These are phyloP conservation scores for Ramaria rubella DNA, from an alignment of 768 basidiomycete species.

Conservation along the genomic window DNA sequence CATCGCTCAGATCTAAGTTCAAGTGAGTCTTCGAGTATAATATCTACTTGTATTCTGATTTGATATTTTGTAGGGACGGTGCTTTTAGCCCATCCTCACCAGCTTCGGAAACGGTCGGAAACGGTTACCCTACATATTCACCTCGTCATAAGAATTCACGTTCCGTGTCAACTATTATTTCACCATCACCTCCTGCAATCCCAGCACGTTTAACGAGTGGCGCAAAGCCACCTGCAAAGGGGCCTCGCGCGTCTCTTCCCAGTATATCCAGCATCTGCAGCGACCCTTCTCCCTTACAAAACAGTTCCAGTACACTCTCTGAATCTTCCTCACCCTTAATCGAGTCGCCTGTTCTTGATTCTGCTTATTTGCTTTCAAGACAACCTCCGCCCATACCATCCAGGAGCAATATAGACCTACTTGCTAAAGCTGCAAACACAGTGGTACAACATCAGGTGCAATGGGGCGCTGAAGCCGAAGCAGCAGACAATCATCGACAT, in stretches of 20 bases:
- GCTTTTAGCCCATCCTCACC: too few species aligned
- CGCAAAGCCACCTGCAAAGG: conserved; percentile 32
- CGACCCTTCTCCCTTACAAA: background rate
- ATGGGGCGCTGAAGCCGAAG: conserved; percentile 11
- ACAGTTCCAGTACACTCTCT: background rate
- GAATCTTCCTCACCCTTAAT: background rate
- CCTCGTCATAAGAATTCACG: background rate
- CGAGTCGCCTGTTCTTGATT: background rate
- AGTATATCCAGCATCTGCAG: background rate
- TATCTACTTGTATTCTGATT: background rate
- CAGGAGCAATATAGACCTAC: conserved; percentile 8
- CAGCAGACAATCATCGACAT: background rate
- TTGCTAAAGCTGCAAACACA: background rate
- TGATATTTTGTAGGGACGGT: background rate
- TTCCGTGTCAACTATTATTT: background rate
- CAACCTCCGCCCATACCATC: conserved; percentile 15
- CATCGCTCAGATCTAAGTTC: conserved; percentile 40
- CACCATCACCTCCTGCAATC: conserved; percentile 17
- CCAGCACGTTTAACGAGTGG: conserved; percentile 35
- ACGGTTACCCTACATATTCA: background rate
- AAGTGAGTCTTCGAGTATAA: conserved; percentile 34
- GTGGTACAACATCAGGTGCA: conserved; percentile 15
- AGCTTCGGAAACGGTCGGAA: background rate
- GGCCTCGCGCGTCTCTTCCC: conserved; percentile 1
- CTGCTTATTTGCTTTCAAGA: background rate